Evolutionary conservation across 1,284 basidiomycete genomes (phyloP).

Genomic region (Macrocystidia cucumis): DNA sequence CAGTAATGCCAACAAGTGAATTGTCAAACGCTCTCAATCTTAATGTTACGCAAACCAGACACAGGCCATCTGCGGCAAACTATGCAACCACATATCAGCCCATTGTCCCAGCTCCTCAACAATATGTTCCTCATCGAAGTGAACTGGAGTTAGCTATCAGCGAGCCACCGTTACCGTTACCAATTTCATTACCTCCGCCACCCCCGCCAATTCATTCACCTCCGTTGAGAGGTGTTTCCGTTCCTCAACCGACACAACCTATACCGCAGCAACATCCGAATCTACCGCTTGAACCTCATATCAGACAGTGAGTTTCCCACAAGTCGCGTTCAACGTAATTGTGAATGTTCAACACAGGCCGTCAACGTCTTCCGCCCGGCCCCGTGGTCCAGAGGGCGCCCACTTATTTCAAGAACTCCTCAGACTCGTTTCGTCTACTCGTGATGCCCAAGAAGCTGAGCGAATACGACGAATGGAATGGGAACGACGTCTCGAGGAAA

Average conservation of each 20-base stretch:
- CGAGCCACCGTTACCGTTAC: constrained; percentile 36
- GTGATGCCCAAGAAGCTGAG: constrained; percentile 52
- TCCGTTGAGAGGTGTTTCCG: constrained; percentile 17
- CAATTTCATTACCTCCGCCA: no score
- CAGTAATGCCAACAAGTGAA: constrained; percentile 50
- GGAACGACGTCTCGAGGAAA: constrained; percentile 64
- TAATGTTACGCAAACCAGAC: constrained; percentile 38
- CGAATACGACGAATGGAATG: constrained; percentile 47
- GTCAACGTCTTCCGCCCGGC: constrained; percentile 10
- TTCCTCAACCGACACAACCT: background rate
- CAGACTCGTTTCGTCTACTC: constrained; percentile 41
- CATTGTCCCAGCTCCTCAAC: constrained; percentile 21
- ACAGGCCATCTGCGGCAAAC: constrained; percentile 18
- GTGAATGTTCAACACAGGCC: constrained; percentile 3
- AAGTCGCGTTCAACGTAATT: background rate
- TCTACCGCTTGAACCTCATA: no score
- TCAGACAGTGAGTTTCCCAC: no score
- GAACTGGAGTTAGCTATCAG: constrained; percentile 53
- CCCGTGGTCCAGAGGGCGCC: constrained; percentile 26
- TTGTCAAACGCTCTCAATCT: constrained; percentile 73
- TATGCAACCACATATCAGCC: constrained; percentile 19
- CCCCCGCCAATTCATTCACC: constrained; percentile 15
- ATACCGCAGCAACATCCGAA: background rate
- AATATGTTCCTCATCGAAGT: constrained; percentile 41
- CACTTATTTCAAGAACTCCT: constrained; percentile 51